Base-by-base conservation (phyloP, 2,329 filamentous ascomycete species). In the Xylaria sp. region DNA sequence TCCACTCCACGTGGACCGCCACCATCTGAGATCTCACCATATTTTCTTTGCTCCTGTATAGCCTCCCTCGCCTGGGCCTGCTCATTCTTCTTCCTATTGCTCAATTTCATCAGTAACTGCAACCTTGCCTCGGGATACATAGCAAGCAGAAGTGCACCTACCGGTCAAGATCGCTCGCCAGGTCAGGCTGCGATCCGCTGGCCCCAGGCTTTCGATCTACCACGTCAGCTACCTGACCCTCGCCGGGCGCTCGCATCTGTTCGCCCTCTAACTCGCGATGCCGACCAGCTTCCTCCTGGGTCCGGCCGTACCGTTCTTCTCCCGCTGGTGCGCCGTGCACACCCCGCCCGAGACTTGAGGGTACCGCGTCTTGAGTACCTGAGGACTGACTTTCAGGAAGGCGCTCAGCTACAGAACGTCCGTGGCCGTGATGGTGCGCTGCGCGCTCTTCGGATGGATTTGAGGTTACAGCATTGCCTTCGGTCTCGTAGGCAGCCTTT, bases 81-180 rank as follows among this genome's bases (percentile, higher is more conserved):
- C 57, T 78, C 76, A 3, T 60, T 61, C 57, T 79, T 79, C 60
- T 79, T 79, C 10, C 78, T 79, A 28, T 52, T 0, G 3, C 15
- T 32, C 32, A 9, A 20, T 4, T 5, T 13, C 6, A 20, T 73
- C 39, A 74, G 68, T 48, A 44, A 25, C 23, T 10, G 2, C n/a
- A 12, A 52, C 6, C 9, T 10, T 39, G 44, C 28, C 9, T 4
- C 8, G 3, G 20, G 13, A 59, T 18, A 60, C 2, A 59, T 15
- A 2, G 28, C 28, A 55, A 44, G 10, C 15, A 55, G 41, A 51
- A 46, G 6, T 32, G 41, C 46, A 71, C 78, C 6, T 70, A 79
- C 78, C 78, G 72, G 20, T 79, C 77, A 48, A 79, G 69, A 56
- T 78, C 76, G n/a, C 73, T 70, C 13, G 73, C 75, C 18, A 79